Percentiles rank a stretch among this genome's conserved stretches.
Conservation (phyloP, 129 eudicot genomes). For the Helichrysum umbraculigerum region DNA sequence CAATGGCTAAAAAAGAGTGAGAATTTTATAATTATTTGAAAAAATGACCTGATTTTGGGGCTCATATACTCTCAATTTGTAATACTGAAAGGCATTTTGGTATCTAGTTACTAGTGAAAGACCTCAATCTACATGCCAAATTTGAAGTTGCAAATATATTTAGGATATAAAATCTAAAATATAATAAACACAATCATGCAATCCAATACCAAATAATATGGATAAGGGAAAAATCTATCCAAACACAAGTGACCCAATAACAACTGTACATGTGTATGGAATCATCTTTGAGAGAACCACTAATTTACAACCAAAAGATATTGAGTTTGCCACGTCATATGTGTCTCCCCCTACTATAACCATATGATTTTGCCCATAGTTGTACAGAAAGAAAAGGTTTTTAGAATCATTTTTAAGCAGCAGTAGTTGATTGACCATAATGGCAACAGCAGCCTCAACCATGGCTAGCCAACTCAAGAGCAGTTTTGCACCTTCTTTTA, state of each 20-base stretch:
- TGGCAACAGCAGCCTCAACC: conserved; percentile 52
- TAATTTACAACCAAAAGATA: conserved; percentile 20
- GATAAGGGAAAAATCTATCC: conserved; percentile 35
- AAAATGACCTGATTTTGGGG: background rate
- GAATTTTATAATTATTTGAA: too few species aligned
- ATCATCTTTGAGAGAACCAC: conserved; percentile 29
- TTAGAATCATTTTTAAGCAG: background rate
- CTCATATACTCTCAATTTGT: background rate
- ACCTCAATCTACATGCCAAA: background rate
- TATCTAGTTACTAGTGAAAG: background rate
- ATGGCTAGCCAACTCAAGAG: conserved; percentile 88
- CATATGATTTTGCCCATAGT: conserved; percentile 22
- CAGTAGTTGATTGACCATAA: conserved; percentile 26
- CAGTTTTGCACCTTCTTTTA: conserved; percentile 54
- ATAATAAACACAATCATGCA: conserved; percentile 2
- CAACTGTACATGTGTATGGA: conserved; percentile 25
- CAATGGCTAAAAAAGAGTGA: too few species aligned
- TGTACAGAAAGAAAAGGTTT: conserved; percentile 9
- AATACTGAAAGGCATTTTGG: background rate
- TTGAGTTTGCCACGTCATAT: conserved; percentile 24
- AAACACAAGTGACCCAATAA: conserved; percentile 22
- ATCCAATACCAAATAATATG: conserved; percentile 17
- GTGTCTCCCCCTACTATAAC: conserved; percentile 30
- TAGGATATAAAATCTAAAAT: background rate
- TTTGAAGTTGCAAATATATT: background rate